phyloP scores from a whole-genome alignment of 116 monocot genomes.

The Papilionanthe hybrid region DNA sequence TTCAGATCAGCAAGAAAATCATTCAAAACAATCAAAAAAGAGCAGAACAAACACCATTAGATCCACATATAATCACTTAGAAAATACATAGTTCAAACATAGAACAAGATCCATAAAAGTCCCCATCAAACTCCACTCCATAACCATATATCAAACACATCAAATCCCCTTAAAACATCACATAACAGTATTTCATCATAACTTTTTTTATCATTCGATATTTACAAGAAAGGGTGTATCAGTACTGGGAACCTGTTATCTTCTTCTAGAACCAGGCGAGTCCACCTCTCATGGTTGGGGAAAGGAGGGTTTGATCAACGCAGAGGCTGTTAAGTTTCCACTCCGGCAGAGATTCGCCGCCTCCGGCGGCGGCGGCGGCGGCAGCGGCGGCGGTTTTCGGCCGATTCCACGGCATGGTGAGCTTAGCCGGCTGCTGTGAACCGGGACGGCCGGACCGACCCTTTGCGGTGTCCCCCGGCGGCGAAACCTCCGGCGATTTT shows the following conservation, averaged over 20 bases:
- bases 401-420: background rate
- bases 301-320: constrained; percentile 3
- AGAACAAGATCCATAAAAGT: background rate
- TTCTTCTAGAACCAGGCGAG: constrained; percentile 5
- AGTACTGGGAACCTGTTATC: background rate
- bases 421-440: background rate
- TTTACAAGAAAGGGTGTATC: background rate
- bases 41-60: background rate
- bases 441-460: background rate
- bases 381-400: background rate
- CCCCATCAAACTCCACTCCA: background rate
- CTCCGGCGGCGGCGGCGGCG: background rate
- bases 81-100: background rate
- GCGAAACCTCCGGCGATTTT: background rate
- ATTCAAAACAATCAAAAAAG: background rate
- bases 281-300: constrained; percentile 5
- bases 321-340: constrained; percentile 23
- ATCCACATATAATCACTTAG: background rate
- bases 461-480: background rate
- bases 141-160: background rate
- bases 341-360: constrained; percentile 9
- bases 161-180: background rate
- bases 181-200: background rate
- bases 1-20: background rate
- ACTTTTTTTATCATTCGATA: background rate